Percentiles rank a stretch among this genome's conserved stretches.
These are phyloP conservation scores for Wilhelminamyces savonicus DNA, from an alignment of 805 yeast genomes.

Conservation along the genomic window DNA sequence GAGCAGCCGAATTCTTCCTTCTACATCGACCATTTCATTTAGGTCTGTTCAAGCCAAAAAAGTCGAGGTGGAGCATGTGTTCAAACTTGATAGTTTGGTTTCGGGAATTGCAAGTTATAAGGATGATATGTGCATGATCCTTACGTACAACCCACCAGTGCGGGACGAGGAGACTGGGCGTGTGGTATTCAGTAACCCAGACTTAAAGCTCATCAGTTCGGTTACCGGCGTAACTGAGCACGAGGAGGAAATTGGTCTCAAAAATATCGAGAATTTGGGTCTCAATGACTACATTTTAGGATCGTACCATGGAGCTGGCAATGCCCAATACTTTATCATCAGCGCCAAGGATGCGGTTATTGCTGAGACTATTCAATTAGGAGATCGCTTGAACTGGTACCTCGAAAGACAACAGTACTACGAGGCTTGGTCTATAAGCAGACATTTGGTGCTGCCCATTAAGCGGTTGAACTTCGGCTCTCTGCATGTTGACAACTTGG, in stretches of 20 bases:
- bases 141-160: constrained; percentile 45
- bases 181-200: constrained; percentile 49
- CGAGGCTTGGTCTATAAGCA: constrained; percentile 78
- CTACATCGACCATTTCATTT: constrained; percentile 49
- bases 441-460: constrained; percentile 41
- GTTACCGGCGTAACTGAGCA: constrained; percentile 64
- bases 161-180: constrained; percentile 10
- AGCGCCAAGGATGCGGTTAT: constrained; percentile 79
- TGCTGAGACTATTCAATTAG: constrained; percentile 62
- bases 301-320: constrained; percentile 36
- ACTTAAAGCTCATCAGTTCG: constrained; percentile 62
- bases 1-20: constrained; percentile 37
- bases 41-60: constrained; percentile 39
- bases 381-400: constrained; percentile 73
- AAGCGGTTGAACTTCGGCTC: constrained; percentile 58
- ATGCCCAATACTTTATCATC: constrained; percentile 52
- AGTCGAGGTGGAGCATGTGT: constrained; percentile 44
- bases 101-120: constrained; percentile 76
- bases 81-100: constrained; percentile 47
- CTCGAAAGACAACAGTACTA: constrained; percentile 44
- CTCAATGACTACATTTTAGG: constrained; percentile 76
- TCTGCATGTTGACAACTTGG: constrained; percentile 41
- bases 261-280: constrained; percentile 52
- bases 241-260: constrained; percentile 71
- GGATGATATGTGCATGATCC: constrained; percentile 61